phyloP scores from a whole-genome alignment of 2,329 filamentous ascomycete genomes.

The Fusarium sp. region DNA sequence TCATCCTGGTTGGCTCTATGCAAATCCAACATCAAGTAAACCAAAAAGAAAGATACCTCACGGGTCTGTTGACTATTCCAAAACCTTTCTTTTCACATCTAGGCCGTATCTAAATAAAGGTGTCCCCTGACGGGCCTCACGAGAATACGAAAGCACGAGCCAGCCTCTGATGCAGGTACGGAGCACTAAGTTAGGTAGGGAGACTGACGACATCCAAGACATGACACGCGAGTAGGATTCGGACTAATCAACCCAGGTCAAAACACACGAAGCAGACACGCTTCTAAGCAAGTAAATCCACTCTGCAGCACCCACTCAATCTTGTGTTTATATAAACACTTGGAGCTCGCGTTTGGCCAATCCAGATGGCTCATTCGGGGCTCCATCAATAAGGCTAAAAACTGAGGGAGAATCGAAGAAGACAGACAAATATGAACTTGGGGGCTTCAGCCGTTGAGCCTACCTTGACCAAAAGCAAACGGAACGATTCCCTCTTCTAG shows the following conservation, averaged over 20 bases:
- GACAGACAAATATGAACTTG: conserved; percentile 23
- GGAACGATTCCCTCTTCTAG: background rate
- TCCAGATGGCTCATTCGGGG: no score
- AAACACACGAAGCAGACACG: conserved; percentile 20
- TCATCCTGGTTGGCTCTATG: no score
- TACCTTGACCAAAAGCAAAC: background rate
- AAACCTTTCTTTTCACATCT: background rate
- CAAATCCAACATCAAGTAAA: no score
- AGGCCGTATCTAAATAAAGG: conserved; percentile 13
- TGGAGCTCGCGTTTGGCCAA: background rate
- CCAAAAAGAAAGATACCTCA: no score
- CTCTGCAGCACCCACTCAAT: conserved; percentile 2
- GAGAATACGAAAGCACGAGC: conserved; percentile 48
- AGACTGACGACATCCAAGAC: conserved; percentile 22
- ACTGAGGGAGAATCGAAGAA: background rate
- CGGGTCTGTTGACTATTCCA: background rate
- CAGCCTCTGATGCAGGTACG: conserved; percentile 46
- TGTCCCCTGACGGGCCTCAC: conserved; percentile 40
- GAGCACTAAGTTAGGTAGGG: conserved; percentile 16
- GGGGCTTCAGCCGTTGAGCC: background rate
- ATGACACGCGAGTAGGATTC: conserved; percentile 20
- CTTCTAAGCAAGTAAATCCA: background rate
- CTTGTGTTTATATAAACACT: conserved; percentile 16
- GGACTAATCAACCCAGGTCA: background rate
- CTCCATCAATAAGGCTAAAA: conserved; percentile 18